These are phyloP conservation scores for Yamadazyma takamatsuzukensis DNA, from an alignment of 805 yeast species.

Conservation along the genomic window DNA sequence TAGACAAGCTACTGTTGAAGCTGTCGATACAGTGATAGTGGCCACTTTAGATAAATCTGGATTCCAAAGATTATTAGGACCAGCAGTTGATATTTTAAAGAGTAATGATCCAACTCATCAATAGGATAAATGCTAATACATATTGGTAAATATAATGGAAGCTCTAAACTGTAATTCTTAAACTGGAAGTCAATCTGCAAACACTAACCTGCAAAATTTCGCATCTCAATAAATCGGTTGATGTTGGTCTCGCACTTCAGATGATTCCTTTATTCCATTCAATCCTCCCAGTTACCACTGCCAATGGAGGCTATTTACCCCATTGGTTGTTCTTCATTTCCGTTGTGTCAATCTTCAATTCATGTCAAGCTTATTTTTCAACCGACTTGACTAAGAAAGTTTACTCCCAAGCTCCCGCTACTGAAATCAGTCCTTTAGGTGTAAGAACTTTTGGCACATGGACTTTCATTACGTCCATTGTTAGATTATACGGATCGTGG, in stretches of 20 bases:
- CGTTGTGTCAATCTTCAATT: constrained; percentile 87
- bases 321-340: constrained; percentile 53
- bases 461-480: constrained; percentile 83
- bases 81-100: constrained; percentile 85
- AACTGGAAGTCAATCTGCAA: no score
- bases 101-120: constrained; percentile 72
- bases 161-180: no score
- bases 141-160: no score
- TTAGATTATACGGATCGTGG: constrained; percentile 86
- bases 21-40: constrained; percentile 70
- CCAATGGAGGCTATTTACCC: constrained; percentile 30
- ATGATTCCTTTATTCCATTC: constrained; percentile 3
- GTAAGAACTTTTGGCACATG: constrained; percentile 99
- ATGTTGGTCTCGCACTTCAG: not conserved
- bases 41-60: constrained; percentile 93
- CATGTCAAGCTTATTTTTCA: constrained; percentile 77
- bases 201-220: not conserved
- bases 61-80: constrained; percentile 90
- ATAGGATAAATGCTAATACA: no score
- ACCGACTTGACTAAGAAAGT: constrained; percentile 76
- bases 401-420: constrained; percentile 39
- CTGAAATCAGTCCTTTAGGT: constrained; percentile 51
- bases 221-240: no score
- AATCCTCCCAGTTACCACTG: constrained; percentile 9
- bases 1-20: constrained; percentile 89